phyloP scores from a whole-genome alignment of 2,329 filamentous ascomycete species.

The Ophiostoma triangulosporum region DNA sequence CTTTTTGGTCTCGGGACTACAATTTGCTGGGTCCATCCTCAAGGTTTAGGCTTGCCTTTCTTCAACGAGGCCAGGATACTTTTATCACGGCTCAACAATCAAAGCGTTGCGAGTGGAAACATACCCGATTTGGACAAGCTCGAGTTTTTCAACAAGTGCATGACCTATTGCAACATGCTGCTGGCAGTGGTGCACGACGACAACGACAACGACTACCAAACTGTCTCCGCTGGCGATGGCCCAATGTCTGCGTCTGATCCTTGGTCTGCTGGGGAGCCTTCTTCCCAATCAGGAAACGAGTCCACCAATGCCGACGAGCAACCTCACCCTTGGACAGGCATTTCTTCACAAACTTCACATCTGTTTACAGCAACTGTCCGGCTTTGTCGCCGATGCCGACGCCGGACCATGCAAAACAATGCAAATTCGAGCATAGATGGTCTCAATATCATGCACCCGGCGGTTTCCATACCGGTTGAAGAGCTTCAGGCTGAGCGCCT shows the following conservation, averaged over 20 bases:
- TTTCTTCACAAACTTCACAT: not conserved
- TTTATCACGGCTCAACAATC: not conserved
- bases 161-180: constrained; percentile 2
- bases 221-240: not conserved
- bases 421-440: not conserved
- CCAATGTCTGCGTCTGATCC: not conserved
- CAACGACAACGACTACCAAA: not conserved
- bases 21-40: not conserved
- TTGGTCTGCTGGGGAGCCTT: not conserved
- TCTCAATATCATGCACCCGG: not conserved
- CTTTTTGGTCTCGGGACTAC: not conserved
- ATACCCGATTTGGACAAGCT: not conserved
- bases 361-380: not conserved
- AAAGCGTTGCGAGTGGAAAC: not conserved
- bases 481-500: not conserved
- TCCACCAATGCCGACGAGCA: not conserved
- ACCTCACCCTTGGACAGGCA: not conserved
- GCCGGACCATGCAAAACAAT: not conserved
- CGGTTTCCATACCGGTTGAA: not conserved
- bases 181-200: not conserved
- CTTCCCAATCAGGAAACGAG: not conserved
- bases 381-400: not conserved
- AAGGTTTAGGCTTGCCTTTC: not conserved
- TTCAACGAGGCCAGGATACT: not conserved
- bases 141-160: constrained; percentile 1